Base-by-base conservation (phyloP, 768 basidiomycete genomes). In the Boletus bicolor region DNA sequence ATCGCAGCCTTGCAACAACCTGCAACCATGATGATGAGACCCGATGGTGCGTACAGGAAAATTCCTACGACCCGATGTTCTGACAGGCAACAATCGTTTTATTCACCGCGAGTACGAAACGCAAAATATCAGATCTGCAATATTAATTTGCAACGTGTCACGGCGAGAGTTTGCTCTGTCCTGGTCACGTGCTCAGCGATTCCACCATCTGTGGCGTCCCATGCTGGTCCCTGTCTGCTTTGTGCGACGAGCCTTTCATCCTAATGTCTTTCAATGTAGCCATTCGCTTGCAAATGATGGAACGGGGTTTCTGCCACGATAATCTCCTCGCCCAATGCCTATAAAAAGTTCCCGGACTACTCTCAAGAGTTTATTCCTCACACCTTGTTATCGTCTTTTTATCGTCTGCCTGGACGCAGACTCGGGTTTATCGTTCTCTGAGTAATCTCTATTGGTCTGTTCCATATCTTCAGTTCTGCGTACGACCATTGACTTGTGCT, bases 151-250 rank as follows among this genome's bases (percentile, higher is more conserved):
- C 62, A 70, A 58, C 61, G 63, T 67, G 65, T 46, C 37, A 35
- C 53, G 62, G 69, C 65, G 35, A 54, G 60, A 45, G 32, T 55
- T 63, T 71, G 60, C 59, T 67, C 36, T 71, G 60, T 72, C 39
- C 52, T 44, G 12, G 44, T 58, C 65, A 67, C 64, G 64, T 66
- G 64, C 51, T 53, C 37, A 35, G 43, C 37, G 24, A 5, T 32
- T 14, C 35, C 53, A 14, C 38, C 55, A 52, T 52, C 47, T 21
- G 26, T 19, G n/a, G 17, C 34, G 44, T 19, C 44, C 45, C 21
- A 24, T 24, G 21, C 21, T 24, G 21, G 21, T 24, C 21, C 58
- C 59, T 63, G 55, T 64, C 60, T 54, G 52, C 63, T 55, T 62
- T 61, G 45, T 59, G 52, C n/a, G 37, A 44, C 41, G 38, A 10